Conservation (phyloP, 495 filamentous ascomycete genomes). For the Pseudomonodictys pantanalensis region DNA sequence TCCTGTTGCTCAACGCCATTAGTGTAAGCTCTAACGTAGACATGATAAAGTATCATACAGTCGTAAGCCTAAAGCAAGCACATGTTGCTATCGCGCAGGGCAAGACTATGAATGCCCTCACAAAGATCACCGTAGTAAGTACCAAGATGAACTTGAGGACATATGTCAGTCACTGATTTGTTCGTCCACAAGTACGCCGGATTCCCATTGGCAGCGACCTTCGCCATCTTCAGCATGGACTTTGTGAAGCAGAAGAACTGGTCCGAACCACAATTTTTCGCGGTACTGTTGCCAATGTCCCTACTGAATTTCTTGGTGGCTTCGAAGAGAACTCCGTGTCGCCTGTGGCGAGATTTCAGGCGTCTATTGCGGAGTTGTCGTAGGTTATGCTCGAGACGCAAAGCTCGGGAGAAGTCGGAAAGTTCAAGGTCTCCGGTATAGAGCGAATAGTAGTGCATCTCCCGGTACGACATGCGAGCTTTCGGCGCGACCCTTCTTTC, state of each 20-base stretch:
- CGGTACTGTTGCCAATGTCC: background rate
- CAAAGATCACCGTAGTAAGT: slow-evolving; percentile 19
- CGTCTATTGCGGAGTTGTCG: too few relatives aligned
- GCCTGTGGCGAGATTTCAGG: too few relatives aligned
- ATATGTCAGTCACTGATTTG: background rate
- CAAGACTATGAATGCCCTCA: slow-evolving; percentile 5
- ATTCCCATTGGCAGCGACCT: slow-evolving; percentile 6
- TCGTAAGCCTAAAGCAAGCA: slow-evolving; percentile 6
- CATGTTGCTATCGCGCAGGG: background rate
- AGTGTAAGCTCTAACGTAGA: too few relatives aligned
- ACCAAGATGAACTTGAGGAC: background rate
- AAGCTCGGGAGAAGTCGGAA: too few relatives aligned
- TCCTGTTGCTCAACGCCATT: too few relatives aligned
- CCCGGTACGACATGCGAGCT: too few relatives aligned
- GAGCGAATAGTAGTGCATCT: too few relatives aligned
- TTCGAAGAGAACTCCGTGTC: slow-evolving; percentile 2
- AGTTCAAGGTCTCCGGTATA: too few relatives aligned
- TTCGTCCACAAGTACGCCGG: background rate
- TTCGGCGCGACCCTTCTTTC: too few relatives aligned
- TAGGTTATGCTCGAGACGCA: too few relatives aligned
- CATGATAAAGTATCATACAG: background rate
- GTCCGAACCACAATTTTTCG: background rate
- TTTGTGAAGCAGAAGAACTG: slow-evolving; percentile 1
- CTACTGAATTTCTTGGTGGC: slow-evolving; percentile 4
- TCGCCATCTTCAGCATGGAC: slow-evolving; percentile 9